Evolutionary conservation across 495 filamentous ascomycete genomes (phyloP), one percentile per base, ranked within the genome.

Genomic region (Chaetomium fimeti): DNA sequence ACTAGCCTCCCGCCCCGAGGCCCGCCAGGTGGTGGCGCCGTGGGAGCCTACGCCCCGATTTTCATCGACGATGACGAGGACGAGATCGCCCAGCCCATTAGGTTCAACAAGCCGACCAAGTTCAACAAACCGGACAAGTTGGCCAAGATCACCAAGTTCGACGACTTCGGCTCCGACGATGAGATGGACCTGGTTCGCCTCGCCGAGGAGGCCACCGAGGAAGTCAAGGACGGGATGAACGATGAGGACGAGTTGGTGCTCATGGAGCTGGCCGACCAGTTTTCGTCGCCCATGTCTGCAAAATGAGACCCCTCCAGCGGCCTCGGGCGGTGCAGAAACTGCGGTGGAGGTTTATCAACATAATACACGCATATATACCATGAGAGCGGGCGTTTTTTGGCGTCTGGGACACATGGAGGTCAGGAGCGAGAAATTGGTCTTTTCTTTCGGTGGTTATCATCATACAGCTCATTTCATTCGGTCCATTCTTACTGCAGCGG

Each of bases 81-180:
- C 4, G 45, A 49, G 45, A n/a, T n/a, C 45, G 12, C n/a, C 45
- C 43, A 18, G 43, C 43, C 43, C 43, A 20, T 20, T 15, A 47
- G n/a, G 43, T 15, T 2, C n/a, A 47, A 5, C 43, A 47, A 47
- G 43, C 43, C 16, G 3, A 9, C 32, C 32, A 47, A 47, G 5
- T 18, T 47, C n/a, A 47, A 15, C 4, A 20, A 11, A n/a, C 3
- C 45, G 2, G n/a, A n/a, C 45, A n/a, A 20, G 16, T 3, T n/a
- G 8, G 20, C 45, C 20, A 20, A 49, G 20, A 24, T 3, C 18
- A 12, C 16, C 22, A 3, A 16, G 22, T 62, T 45, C 22, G 60
- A 55, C 15, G 49, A 61, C 3, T n/a, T 61, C 3, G 47, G 24
- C 16, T 52, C 48, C 13, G 59, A 11, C 12, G 59, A 61, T n/a